Evolutionary conservation across 108 stramenopile species (phyloP), one percentile per base, ranked within the genome.

Genomic region (Asterionellopsis glacialis): DNA sequence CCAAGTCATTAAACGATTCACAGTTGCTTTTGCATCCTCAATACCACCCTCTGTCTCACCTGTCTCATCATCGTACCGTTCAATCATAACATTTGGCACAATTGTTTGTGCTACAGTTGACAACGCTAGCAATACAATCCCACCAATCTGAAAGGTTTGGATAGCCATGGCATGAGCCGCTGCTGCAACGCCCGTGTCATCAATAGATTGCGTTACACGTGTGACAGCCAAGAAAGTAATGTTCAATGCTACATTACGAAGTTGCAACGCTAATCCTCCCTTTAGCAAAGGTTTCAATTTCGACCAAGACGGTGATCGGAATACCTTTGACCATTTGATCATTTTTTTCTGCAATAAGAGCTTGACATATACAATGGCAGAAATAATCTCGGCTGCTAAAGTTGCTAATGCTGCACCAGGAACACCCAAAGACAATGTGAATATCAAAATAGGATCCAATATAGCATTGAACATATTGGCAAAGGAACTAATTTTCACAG

Each of bases 351-450:
- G 69, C 49, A 74, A 48, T 70, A 95, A 52, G 9, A 88, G 58
- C 11, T 51, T 65, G 21, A 89, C 43, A 51, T 89, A 92, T 14
- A 74, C 59, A 4, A 69, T 42, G 21, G 88, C 89, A 24, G 83
- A 82, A 27, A 84, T 75, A 9, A 92, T 55, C 53, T 95, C 90
- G 1, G 90, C 72, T 11, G 69, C 77, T 16, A 88, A 55, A 13
- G 94, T 95, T 1, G 94, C 94, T 48, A 92, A 47, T 14, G 94
- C 94, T 40, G 94, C 94, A 21, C 94, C 94, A 23, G 84, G 59
- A 1, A 95, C 90, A 10, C 94, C 94, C 87, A 92, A 87, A 3
- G 70, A 54, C 53, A 83, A 44, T 0, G 80, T 59, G 52, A 92
- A 95, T 50, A 95, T 95, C 24, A 92, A 57, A 55, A 95, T 74